Base-by-base conservation (phyloP, 176 grass and related monocot genomes). In the Triticum monococcum region DNA sequence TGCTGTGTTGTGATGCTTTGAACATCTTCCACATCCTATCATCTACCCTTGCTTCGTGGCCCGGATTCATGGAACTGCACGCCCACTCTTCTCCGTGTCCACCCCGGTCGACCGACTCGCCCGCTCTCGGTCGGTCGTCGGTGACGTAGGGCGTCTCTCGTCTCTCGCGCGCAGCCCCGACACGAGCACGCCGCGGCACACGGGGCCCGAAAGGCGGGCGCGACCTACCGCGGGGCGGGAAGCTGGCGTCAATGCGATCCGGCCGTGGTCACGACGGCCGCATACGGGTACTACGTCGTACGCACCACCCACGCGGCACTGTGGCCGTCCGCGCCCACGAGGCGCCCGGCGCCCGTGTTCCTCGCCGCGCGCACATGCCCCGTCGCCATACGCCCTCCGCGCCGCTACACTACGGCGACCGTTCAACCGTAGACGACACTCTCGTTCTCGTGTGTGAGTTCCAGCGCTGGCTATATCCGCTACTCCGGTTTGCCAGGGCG, bases 151-250 rank as follows among this genome's bases (percentile, higher is more conserved):
- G 17, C 57, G 57, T 22, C 9, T 1, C n/a, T 62, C 57, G 57
- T 22, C 9, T 1, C n/a, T 62, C 7, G 62, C 22, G 22, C 23
- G 61, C 38, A 5, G 20, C 36, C 80, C 64, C 81, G 81, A 84
- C 87, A 79, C 30, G 74, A 67, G 38, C 74, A 84, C 75, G 72
- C 48, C 56, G 35, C 24, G 61, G 33, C 56, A 37, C 61, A 63
- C 56, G 10, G 36, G 12, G 17, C 1, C 52, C 37, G 83, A 90
- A 90, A 86, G 79, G 62, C 83, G n/a, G 61, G n/a, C 88, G 63
- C 83, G 52, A 90, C 88, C 88, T 40, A 90, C 79, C 83, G 20
- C 38, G 38, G 38, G 9, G 9, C 18, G 64, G 56, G 9, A 9
- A 32, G 81, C 68, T 69, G 68, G 60, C 68, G 32, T 80, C 2